phyloP scores from a whole-genome alignment of 495 filamentous ascomycete genomes.

The Bacidia rubella region DNA sequence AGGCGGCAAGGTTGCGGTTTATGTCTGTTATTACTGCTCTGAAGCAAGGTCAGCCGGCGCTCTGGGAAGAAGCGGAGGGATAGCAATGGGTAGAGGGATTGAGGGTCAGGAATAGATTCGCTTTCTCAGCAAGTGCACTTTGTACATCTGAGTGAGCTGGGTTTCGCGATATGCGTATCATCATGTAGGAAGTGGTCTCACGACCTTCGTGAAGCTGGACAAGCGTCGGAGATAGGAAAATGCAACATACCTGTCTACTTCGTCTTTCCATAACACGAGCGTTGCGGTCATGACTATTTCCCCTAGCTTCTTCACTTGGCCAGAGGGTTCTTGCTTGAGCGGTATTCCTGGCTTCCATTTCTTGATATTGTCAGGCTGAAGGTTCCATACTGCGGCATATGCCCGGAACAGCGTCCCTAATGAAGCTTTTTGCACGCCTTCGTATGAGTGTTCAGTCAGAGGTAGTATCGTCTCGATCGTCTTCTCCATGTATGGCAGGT shows the following conservation, averaged over 20 bases:
- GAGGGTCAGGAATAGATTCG: constrained; percentile 50
- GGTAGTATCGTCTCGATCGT: constrained; percentile 68
- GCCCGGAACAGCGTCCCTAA: constrained; percentile 84
- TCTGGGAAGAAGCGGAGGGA: not conserved
- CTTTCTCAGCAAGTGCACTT: constrained; percentile 79
- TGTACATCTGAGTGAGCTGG: constrained; percentile 98
- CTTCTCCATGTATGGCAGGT: constrained; percentile 81
- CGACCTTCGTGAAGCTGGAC: constrained; percentile 14
- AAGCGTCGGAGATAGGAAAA: not conserved
- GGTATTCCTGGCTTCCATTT: constrained; percentile 89
- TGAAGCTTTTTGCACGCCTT: constrained; percentile 83
- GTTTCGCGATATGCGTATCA: constrained; percentile 82
- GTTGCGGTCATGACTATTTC: constrained; percentile 77
- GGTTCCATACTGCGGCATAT: constrained; percentile 80
- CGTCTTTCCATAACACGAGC: constrained; percentile 70
- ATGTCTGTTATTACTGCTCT: constrained; percentile 87
- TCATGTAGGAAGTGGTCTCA: constrained; percentile 41
- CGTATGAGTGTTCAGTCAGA: constrained; percentile 76
- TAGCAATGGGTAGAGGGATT: not conserved
- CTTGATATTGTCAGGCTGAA: constrained; percentile 64
- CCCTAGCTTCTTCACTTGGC: constrained; percentile 72
- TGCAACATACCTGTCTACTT: constrained; percentile 71
- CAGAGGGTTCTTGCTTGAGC: constrained; percentile 58
- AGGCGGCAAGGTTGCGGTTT: constrained; percentile 86
- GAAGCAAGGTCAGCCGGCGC: constrained; percentile 28